Evolutionary conservation across 495 filamentous ascomycete genomes (phyloP).

Genomic region (Aspergillus steynii): DNA sequence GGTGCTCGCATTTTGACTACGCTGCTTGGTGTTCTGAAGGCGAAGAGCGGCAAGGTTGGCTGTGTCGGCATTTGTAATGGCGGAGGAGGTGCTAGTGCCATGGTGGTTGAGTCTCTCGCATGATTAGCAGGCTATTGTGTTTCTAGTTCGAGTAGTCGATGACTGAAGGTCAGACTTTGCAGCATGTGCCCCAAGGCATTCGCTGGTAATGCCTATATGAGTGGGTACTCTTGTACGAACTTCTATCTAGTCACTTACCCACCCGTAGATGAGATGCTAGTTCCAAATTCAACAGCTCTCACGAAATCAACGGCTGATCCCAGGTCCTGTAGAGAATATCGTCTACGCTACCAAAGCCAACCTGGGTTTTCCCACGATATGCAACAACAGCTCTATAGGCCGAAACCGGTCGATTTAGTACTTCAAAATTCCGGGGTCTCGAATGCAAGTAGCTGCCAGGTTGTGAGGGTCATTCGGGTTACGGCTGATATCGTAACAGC

Average conservation of each 20-base stretch:
- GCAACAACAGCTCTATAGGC: no score
- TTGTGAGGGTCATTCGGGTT: no score
- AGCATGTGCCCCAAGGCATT: neutral
- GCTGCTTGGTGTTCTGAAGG: conserved; percentile 80
- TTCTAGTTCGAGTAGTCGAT: neutral
- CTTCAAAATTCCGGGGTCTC: no score
- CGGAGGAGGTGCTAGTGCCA: conserved; percentile 87
- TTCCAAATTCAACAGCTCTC: no score
- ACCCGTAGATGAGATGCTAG: no score
- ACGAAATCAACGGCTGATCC: no score
- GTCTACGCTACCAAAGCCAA: no score
- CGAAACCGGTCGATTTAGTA: no score
- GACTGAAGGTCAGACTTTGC: neutral
- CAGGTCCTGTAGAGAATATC: no score
- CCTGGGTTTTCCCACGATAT: no score
- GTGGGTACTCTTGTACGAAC: neutral
- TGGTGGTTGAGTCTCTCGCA: conserved; percentile 72
- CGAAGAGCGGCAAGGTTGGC: conserved; percentile 90
- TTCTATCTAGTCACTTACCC: neutral
- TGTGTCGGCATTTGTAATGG: conserved; percentile 97
- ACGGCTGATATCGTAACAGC: no score
- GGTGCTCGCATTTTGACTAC: conserved; percentile 94
- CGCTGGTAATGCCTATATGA: neutral
- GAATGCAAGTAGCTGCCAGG: no score
- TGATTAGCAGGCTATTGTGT: conserved; percentile 16